phyloP scores from a whole-genome alignment of 352 stramenopile genomes.

The Albugo laibachii region DNA sequence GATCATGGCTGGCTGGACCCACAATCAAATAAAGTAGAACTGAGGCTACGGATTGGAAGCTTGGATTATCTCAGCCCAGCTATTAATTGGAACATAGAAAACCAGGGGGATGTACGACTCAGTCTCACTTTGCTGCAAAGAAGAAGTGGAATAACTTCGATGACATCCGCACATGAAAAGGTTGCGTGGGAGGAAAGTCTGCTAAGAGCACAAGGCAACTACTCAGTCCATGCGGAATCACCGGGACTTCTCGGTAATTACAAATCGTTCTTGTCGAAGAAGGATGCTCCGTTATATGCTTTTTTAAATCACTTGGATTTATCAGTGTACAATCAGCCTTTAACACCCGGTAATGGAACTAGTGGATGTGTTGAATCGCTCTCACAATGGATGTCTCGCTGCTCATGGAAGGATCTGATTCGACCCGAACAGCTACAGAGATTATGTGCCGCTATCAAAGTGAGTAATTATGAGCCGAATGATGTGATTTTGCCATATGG shows the following conservation, averaged over 20 bases:
- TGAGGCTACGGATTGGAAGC: conserved; percentile 51
- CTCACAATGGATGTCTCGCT: background rate
- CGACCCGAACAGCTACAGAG: background rate
- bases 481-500: conserved; percentile 22
- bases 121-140: background rate
- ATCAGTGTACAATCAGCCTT: background rate
- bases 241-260: too few relatives aligned
- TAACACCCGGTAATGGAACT: too few relatives aligned
- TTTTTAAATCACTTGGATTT: background rate
- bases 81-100: conserved; percentile 21
- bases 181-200: background rate
- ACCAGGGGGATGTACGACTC: background rate
- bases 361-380: too few relatives aligned
- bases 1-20: conserved; percentile 49
- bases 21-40: conserved; percentile 8
- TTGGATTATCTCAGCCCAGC: conserved; percentile 28
- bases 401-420: background rate
- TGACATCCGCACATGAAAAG: background rate
- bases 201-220: background rate
- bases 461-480: conserved; percentile 3
- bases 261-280: background rate
- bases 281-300: background rate
- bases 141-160: background rate
- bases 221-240: background rate
- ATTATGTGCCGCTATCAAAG: background rate